Base-by-base conservation (phyloP, 176 grass and related monocot genomes). In the Dendrocalamus sinicus region DNA sequence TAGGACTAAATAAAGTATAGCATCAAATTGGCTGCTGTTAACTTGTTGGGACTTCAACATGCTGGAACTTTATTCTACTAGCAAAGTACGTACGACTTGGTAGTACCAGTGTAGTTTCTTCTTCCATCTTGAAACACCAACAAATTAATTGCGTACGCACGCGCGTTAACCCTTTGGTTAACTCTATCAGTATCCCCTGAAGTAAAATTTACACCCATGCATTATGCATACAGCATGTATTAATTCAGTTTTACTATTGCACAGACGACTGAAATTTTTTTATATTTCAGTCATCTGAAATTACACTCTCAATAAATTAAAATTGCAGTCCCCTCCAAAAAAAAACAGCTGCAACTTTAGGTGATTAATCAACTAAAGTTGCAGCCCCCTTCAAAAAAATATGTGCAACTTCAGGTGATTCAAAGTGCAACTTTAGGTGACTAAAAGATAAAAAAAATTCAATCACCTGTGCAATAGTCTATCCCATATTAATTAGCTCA, bases 151-250 rank as follows among this genome's bases (percentile, higher is more conserved):
- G 6, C 10, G n/a, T 12, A 12, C n/a, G 11, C 70, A 55, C 19
- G 35, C 35, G 24, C 46, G 22, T 60, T 68, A 85, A 81, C 77
- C 82, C 62, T 89, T 89, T 76, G 77, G 82, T 43, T 85, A 85
- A 80, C 43, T 61, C 46, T 22, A 51, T 66, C 30, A 23, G 62
- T 8, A 84, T 52, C 20, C 17, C 13, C 46, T 9, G 4, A 76
- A 53, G 35, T 54, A 83, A 39, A 67, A 55, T 48, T 57, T 46
- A 89, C 58, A 84, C 62, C 15, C 45, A 62, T 23, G 26, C 57
- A 71, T 40, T 61, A 12, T 72, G 65, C 46, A 35, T 48, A 81
- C 47, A 51, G 28, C 16, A 30, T 40, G 39, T 41, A 41, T 19
- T 41, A 43, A 43, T n/a, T n/a, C n/a, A n/a, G n/a, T n/a, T n/a